These are phyloP conservation scores for Aureobasidium sp. DNA, from an alignment of 2,329 filamentous ascomycete genomes.

Conservation along the genomic window DNA sequence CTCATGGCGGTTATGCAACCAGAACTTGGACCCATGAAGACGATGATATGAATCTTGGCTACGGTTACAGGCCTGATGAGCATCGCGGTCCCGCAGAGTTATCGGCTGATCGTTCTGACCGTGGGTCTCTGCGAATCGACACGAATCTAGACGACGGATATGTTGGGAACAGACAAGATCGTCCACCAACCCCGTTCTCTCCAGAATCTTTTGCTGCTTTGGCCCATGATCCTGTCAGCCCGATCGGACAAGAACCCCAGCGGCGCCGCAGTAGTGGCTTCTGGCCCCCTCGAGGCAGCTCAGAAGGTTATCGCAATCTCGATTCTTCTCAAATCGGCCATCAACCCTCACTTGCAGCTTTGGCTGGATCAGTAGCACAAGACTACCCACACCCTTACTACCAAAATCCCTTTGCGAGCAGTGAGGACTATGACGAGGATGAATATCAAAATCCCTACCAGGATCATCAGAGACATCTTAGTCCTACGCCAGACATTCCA, in stretches of 20 bases:
- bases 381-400: constrained; percentile 8
- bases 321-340: neutral
- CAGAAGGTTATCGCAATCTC: constrained; percentile 1
- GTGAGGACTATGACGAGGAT: constrained; percentile 12
- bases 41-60: neutral
- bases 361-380: constrained; percentile 1
- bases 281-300: constrained; percentile 3
- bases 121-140: neutral
- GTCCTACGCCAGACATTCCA: constrained; percentile 17
- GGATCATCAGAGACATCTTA: neutral
- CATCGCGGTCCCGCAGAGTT: constrained; percentile 6
- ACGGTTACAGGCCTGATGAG: neutral
- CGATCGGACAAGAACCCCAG: constrained; percentile 1
- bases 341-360: neutral
- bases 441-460: constrained; percentile 7
- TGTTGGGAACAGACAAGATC: neutral
- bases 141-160: neutral
- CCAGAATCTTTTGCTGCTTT: neutral
- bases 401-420: constrained; percentile 16
- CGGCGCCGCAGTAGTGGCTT: neutral
- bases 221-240: constrained; percentile 1
- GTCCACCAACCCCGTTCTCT: constrained; percentile 9
- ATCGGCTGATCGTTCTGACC: constrained; percentile 1
- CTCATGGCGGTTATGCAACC: neutral
- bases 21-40: neutral